Evolutionary conservation across 2,329 filamentous ascomycete genomes (phyloP), one percentile per base, ranked within the genome.

Genomic region (Dryadomyces quercus-mongolicae): DNA sequence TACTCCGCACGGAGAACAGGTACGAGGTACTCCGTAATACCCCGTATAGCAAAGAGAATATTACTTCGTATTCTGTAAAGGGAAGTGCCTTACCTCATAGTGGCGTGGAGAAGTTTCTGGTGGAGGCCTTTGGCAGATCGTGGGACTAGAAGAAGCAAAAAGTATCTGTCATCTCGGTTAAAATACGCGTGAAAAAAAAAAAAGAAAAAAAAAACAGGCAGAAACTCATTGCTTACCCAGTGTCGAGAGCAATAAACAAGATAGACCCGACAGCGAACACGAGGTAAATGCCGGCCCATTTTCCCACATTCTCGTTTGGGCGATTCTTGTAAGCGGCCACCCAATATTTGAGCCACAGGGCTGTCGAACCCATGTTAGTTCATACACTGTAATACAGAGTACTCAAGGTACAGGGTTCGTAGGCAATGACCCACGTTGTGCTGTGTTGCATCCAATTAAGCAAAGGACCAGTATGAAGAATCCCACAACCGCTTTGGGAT

Each of bases 261-360:
- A 58, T 60, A 62, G n/a, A 62, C n/a, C 13, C 60, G 55, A 25
- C 40, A 18, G 5, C 62, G 34, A 66, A 57, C 21, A 59, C 56
- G 2, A 62, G 60, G 42, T 70, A 71, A 2, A 71, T 60, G 0
- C 68, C 68, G 3, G 70, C 60, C 58, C 68, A 72, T 49, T 66
- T 64, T 2, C 67, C 68, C 5, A 67, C 54, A 1, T 60, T 57
- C n/a, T 60, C 56, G 61, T 74, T 71, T 0, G 71, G 70, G 4
- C 65, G 62, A 45, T 71, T 73, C 44, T 67, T 70, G 51, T 71
- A 67, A 0, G 73, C 68, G 1, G 34, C 22, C 1, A 55, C 54
- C 74, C 71, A 77, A 62, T 71, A 71, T 55, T 74, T 70, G 7
- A 77, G 66, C 74, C 74, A 77, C 4, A 76, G 61, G 5, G 62